phyloP scores from a whole-genome alignment of 202 grass and related monocot genomes.

The Elaeis oleifera region DNA sequence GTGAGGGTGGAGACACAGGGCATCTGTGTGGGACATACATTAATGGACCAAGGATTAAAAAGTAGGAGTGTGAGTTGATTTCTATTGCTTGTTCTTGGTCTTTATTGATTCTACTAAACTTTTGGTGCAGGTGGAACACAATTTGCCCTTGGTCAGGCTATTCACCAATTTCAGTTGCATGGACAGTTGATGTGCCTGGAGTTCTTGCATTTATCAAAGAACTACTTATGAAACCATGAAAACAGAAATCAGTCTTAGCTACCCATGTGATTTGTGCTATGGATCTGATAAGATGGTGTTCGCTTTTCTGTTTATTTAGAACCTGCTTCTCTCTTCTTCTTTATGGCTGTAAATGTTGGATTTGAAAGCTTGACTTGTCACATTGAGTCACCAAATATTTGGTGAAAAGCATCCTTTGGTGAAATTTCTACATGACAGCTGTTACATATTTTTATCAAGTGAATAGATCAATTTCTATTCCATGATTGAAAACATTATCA shows the following conservation, averaged over 20 bases:
- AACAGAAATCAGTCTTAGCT: not conserved
- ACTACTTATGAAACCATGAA: conserved; percentile 41
- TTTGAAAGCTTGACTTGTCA: no score
- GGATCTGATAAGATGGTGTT: not conserved
- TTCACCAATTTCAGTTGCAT: conserved; percentile 63
- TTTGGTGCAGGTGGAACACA: conserved; percentile 47
- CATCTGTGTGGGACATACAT: conserved; percentile 63
- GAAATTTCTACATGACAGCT: no score
- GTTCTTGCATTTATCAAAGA: conserved; percentile 54
- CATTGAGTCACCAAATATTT: no score
- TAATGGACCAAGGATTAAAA: conserved; percentile 76
- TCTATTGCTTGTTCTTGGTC: conserved; percentile 1
- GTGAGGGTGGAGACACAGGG: conserved; percentile 88
- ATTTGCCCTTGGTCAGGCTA: conserved; percentile 59
- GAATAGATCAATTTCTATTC: no score
- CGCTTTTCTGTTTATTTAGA: no score
- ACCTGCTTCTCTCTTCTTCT: no score
- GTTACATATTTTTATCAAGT: no score
- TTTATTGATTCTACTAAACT: not conserved
- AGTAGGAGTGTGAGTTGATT: conserved; percentile 30
- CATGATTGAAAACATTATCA: no score
- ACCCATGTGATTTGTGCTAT: not conserved
- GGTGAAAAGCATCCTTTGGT: no score
- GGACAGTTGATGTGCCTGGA: conserved; percentile 63
- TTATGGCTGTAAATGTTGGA: no score